Base-by-base conservation (phyloP, 2,329 filamentous ascomycete genomes). In the Sclerotinia nivalis region DNA sequence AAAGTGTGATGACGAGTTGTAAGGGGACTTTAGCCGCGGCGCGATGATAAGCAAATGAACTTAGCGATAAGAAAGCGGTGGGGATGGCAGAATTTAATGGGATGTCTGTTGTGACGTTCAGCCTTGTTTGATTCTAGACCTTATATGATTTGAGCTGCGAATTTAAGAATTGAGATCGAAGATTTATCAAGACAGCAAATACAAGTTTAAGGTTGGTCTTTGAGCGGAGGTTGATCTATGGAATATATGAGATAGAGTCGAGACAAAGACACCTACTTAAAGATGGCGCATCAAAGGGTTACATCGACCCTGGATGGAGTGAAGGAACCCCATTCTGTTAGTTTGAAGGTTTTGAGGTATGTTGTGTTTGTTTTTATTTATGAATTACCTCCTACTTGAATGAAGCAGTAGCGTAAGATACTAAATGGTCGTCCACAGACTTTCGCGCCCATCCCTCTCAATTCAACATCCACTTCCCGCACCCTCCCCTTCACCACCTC, bases 381-480 rank as follows among this genome's bases (percentile, higher is more conserved):
- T 4, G 6, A 25, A 22, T 13, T 13, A 1, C 0, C 9, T 8
- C 22, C 5, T 18, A 1, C 5, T 34, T 4, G 18, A 12, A 31
- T 47, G 2, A 28, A 15, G 25, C 1, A 28, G 3, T 12, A 28
- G 34, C 10, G 4, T 43, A 20, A 28, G 8, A 50, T n/a, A 66
- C 60, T 66, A 58, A 68, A 15, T 45, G 9, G 25, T 49, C 12
- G 18, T 9, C 40, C 40, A 43, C 75, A 96, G 93, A 70, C 87
- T 98, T 71, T 97, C 94, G 0, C 90, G 92, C 20, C 93, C 92
- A 1, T 91, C 91, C 4, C 87, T 95, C 68, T 89, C 92, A 52
- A 83, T 87, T 13, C 92, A 93, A 77, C 83, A 86, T 43, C 83
- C 82, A 43, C 81, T 82, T 1, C 75, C 81, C 15, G 81, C 82